A percentile compares a stretch with the other conserved stretches of the same genome.
phyloP scores from a whole-genome alignment of 2,329 filamentous ascomycete species.

The Zarea fungicola region DNA sequence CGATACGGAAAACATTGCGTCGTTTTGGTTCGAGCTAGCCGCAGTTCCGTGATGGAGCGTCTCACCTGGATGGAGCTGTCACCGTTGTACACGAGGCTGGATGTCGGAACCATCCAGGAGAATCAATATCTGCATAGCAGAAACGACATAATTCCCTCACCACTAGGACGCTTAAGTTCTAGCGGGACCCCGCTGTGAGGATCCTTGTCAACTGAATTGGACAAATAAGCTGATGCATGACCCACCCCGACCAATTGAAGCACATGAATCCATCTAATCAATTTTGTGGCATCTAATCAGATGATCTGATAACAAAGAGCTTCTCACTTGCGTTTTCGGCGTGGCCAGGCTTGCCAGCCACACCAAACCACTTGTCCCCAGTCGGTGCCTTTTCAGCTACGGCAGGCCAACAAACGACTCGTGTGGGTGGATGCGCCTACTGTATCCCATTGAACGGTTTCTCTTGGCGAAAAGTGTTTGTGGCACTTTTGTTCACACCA shows the following conservation, averaged over 20 bases:
- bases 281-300: slow-evolving; percentile 20
- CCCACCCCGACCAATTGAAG: slow-evolving; percentile 10
- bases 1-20: background rate
- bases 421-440: no score
- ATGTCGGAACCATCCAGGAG: no score
- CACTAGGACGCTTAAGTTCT: background rate
- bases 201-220: no score
- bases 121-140: no score
- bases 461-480: no score
- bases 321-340: background rate
- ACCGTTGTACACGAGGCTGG: background rate
- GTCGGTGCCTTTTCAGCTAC: background rate
- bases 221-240: no score
- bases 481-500: no score
- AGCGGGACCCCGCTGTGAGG: no score
- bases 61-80: background rate
- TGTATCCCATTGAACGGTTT: no score
- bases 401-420: no score
- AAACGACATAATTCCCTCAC: background rate
- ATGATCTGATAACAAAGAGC: slow-evolving; percentile 20
- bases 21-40: background rate
- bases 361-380: background rate
- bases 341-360: background rate
- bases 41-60: no score
- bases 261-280: slow-evolving; percentile 15